phyloP scores from a whole-genome alignment of 768 basidiomycete species.

The Psilocybe cyanescens region DNA sequence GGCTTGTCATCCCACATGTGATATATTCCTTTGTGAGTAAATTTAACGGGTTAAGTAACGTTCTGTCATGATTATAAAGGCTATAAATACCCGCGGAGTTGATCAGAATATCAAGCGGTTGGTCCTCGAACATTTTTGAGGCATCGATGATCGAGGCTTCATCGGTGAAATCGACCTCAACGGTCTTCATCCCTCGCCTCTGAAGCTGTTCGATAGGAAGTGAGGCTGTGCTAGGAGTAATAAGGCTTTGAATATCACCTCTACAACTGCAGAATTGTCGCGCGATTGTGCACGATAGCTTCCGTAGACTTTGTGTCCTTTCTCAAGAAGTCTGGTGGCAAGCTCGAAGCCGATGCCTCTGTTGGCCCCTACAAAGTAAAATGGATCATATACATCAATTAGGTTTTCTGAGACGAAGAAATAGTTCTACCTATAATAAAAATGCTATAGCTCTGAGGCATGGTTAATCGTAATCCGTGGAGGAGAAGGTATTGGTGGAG shows the following conservation, averaged over 20 bases:
- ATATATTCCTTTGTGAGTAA: background rate
- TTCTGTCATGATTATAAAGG: too few relatives aligned
- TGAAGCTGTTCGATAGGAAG: background rate
- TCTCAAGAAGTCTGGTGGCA: background rate
- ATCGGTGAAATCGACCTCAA: slow-evolving; percentile 9
- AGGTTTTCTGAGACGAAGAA: background rate
- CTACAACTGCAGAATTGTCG: background rate
- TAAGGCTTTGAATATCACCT: background rate
- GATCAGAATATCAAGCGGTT: slow-evolving; percentile 5
- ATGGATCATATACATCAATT: background rate
- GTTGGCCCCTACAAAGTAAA: background rate
- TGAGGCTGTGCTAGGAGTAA: background rate
- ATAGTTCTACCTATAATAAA: slow-evolving; percentile 1
- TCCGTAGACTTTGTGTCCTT: slow-evolving; percentile 7
- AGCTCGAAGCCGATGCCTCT: slow-evolving; percentile 7
- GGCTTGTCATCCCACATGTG: slow-evolving; percentile 10
- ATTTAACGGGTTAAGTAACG: too few relatives aligned
- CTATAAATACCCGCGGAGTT: slow-evolving; percentile 3
- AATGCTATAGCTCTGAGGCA: background rate
- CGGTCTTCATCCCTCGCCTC: background rate
- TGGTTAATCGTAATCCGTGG: background rate
- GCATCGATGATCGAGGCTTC: slow-evolving; percentile 5
- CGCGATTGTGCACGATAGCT: slow-evolving; percentile 6
- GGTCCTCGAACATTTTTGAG: background rate
- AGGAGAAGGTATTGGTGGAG: background rate